Base-by-base conservation (phyloP, 2,329 filamentous ascomycete species). In the Ophiosphaerella korrae region DNA sequence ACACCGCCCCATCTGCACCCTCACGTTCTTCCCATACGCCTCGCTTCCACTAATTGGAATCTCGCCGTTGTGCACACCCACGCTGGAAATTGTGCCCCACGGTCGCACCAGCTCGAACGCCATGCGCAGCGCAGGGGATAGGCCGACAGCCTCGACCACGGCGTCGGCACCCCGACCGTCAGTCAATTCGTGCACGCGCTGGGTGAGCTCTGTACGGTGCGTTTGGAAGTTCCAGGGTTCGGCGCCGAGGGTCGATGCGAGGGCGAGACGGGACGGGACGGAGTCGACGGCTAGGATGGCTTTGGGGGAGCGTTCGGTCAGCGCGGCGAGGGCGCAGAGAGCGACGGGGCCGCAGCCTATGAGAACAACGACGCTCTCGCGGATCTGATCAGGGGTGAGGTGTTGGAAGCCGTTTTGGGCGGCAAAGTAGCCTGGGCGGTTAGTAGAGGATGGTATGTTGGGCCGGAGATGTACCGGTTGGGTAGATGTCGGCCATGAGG, bases 401-500 rank as follows among this genome's bases (percentile, higher is more conserved):
- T 87, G 76, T 50, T 84, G 83, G 72, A 96, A 88, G 6, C 86
- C 92, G 66, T 91, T 94, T 50, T 82, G 81, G 4, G 89, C 89
- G 6, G 90, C 92, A 63, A 92, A 96, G 75, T 85, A 96, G 7
- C 92, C 44, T 46, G 26, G 34, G 23, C 13, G 8, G 13, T 45
- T 45, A 45, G 43, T n/a, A 29, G 24, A 18, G 14, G n/a, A 40
- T 26, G 18, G 26, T 2, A 29, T 3, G 18, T 21, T 21, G 18
- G 18, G 18, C 18, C 5, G 18, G 33, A 21, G 13, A 45, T 34
- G 14, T 39, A 46, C 44, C 89, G 0, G 79, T 82, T 26, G 92
- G 92, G 74, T 94, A 96, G 64, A 96, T 95, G 68, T 96, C 92
- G 13, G 90, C 91, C 92, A 96, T 96, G 23, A 96, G 81, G 6